Conservation (phyloP, 345 rosid genomes). For the Eucalyptus microcorys region DNA sequence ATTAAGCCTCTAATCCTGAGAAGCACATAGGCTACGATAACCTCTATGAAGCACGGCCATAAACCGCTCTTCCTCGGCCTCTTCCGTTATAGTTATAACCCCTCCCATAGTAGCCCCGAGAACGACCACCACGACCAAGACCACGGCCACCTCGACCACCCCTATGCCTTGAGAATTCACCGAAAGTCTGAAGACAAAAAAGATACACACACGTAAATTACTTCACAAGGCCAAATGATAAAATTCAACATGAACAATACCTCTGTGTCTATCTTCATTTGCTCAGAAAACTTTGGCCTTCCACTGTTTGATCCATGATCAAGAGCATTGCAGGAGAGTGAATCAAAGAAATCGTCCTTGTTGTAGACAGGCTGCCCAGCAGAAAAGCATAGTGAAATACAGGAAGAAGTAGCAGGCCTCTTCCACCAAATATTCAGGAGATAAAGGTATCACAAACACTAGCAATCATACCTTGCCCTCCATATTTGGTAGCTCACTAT, state of each 20-base stretch:
- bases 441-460: neutral
- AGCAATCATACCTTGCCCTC: constrained; percentile 27
- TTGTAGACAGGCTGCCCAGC: constrained; percentile 60
- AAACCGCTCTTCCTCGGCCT: constrained; percentile 20
- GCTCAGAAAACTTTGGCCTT: constrained; percentile 82
- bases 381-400: neutral
- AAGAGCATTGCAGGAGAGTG: constrained; percentile 47
- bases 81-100: constrained; percentile 20
- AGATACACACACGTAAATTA: neutral
- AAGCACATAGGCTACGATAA: neutral
- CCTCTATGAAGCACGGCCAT: constrained; percentile 3
- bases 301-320: constrained; percentile 42
- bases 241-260: constrained; percentile 10
- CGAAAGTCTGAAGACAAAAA: constrained; percentile 42
- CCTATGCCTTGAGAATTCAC: constrained; percentile 46
- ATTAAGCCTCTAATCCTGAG: neutral
- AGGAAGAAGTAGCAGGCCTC: neutral
- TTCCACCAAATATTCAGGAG: neutral
- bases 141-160: constrained; percentile 43
- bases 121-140: constrained; percentile 16
- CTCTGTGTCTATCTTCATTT: constrained; percentile 80
- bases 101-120: constrained; percentile 37
- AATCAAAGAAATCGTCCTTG: constrained; percentile 91
- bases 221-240: too few relatives aligned
- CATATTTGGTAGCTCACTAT: constrained; percentile 29